Conservation (phyloP, 179 eudicot species). For the Silene noctiflora region DNA sequence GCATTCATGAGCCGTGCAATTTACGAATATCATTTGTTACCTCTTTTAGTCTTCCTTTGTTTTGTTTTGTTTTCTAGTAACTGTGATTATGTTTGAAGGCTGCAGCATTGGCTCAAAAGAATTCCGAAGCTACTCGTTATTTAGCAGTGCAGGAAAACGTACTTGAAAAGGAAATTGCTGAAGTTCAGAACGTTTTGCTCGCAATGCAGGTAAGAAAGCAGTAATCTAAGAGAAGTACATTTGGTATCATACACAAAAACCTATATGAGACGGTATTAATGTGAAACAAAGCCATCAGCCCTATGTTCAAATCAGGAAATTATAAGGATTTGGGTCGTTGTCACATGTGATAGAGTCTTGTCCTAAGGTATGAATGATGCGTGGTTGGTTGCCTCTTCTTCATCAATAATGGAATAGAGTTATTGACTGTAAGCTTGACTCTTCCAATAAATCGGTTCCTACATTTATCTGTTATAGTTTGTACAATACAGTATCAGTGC, state of each 20-base stretch:
- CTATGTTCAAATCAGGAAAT: neutral
- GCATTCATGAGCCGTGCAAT: neutral
- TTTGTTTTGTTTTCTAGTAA: constrained; percentile 5
- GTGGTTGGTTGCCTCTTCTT: neutral
- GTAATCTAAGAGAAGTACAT: neutral
- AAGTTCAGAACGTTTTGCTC: constrained; percentile 86
- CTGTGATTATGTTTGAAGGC: constrained; percentile 43
- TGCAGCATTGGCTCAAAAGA: constrained; percentile 91
- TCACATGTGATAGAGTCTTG: neutral
- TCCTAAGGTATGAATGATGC: neutral
- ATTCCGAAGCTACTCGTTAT: constrained; percentile 84
- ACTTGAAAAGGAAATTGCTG: constrained; percentile 85
- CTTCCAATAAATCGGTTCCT: neutral
- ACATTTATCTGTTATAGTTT: neutral
- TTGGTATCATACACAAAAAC: neutral
- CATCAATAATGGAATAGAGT: neutral
- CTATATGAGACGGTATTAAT: neutral
- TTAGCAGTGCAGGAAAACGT: constrained; percentile 68
- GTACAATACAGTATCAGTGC: neutral
- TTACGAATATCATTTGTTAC: neutral
- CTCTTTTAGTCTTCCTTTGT: neutral
- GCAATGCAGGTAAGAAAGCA: constrained; percentile 81
- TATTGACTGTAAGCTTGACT: neutral
- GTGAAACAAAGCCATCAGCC: neutral
- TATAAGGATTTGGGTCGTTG: neutral